Conservation (phyloP, 768 basidiomycete genomes). For the Serendipita sp. region DNA sequence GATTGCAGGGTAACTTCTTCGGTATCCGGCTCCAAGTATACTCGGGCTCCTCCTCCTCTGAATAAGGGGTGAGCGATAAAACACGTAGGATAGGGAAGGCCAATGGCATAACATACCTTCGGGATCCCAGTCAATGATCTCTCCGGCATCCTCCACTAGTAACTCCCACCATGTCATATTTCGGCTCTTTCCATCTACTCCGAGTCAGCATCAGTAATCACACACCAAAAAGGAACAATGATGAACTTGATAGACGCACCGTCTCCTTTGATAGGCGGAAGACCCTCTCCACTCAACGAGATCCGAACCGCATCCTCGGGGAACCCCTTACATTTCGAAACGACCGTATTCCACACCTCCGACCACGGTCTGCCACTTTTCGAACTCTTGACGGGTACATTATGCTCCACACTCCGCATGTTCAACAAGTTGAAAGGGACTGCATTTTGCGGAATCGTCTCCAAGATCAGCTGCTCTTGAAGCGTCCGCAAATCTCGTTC, state of each 20-base stretch:
- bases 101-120: too few relatives aligned
- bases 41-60: not conserved
- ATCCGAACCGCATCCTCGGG: constrained; percentile 6
- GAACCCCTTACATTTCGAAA: constrained; percentile 43
- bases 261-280: constrained; percentile 14
- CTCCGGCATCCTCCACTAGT: not conserved
- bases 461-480: constrained; percentile 57
- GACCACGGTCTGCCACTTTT: constrained; percentile 58
- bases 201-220: not conserved
- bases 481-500: constrained; percentile 28
- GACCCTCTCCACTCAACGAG: constrained; percentile 13
- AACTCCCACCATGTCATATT: constrained; percentile 11
- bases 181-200: not conserved
- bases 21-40: constrained; percentile 8
- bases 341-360: constrained; percentile 54
- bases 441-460: constrained; percentile 55
- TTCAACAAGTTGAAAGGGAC: constrained; percentile 67
- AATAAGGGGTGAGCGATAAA: constrained; percentile 9
- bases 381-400: constrained; percentile 14
- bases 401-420: constrained; percentile 37
- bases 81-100: too few relatives aligned
- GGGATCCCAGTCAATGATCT: constrained; percentile 1
- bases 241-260: too few relatives aligned
- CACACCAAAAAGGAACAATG: too few relatives aligned
- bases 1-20: constrained; percentile 40